Base-by-base conservation (phyloP, 805 yeast species). In the Yamadazyma nakazawae region DNA sequence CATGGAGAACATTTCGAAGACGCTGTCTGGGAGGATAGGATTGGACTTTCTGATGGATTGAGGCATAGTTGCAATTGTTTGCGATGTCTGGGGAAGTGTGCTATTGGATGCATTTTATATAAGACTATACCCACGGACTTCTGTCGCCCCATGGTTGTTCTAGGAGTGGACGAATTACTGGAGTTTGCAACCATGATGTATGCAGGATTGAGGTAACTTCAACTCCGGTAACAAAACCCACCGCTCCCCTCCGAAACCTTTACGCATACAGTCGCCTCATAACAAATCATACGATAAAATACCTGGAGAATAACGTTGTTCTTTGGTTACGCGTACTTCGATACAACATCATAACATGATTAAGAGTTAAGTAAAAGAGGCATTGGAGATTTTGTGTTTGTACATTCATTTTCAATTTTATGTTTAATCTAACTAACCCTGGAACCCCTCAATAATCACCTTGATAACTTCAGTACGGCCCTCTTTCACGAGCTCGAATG, bases 1-100 rank as follows among this genome's bases (percentile, higher is more conserved):
- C 52, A 68, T 58, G 36, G 56, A 51, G 50, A 68, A 67, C 52
- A 66, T 55, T 34, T 63, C 64, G 26, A 63, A 51, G 28, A 67
- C 54, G 49, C 60, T 61, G 18, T 57, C 54, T 21, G 63, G 37
- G 46, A 67, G 55, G 17, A 38, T 35, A 28, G 71, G 71, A 50
- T 52, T 58, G 34, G 62, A 60, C 28, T 46, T 51, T 43, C 54
- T 48, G 32, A 48, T 51, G 3, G 50, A 48, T 45, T 47, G 42
- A 8, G 45, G 34, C 49, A 46, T 46, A 5, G 13, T 36, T 12
- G 17, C 8, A 9, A 21, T 5, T 21, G 7, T 21, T 21, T 21
- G 24, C 6, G 24, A 21, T 21, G 7, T 21, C 24, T 21, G 6
- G 6, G 24, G 24, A 21, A 21, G 7, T 4, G 24, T 21, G 7